Evolutionary conservation across 2,329 filamentous ascomycete genomes (phyloP).

Genomic region (Chrysoporthe deuterocubensis): DNA sequence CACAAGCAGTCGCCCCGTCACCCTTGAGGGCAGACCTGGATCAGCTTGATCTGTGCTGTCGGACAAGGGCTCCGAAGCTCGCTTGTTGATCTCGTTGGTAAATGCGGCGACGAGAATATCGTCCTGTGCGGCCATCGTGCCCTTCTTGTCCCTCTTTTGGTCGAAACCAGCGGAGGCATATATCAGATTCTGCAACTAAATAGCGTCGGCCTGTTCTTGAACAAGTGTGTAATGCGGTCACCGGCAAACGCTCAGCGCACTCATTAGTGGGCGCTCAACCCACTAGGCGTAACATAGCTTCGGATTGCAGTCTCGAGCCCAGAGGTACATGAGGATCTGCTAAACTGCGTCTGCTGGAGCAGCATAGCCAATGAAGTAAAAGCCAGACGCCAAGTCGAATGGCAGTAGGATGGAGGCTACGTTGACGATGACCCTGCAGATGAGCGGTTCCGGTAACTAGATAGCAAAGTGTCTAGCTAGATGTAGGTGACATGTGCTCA

Average conservation of each 20-base stretch:
- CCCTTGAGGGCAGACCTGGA: neutral
- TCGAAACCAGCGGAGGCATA: no score
- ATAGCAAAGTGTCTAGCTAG: conserved; percentile 41
- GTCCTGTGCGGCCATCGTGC: conserved; percentile 23
- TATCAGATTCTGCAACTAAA: no score
- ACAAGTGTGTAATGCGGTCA: no score
- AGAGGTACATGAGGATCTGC: conserved; percentile 46
- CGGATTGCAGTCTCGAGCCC: conserved; percentile 47
- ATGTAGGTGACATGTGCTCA: no score
- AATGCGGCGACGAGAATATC: conserved; percentile 32
- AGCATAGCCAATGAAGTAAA: conserved; percentile 45
- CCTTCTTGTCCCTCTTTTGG: no score
- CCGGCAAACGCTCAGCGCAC: no score
- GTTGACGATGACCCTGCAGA: conserved; percentile 36
- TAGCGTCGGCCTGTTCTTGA: no score
- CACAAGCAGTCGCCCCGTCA: no score
- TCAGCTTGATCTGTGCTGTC: conserved; percentile 19
- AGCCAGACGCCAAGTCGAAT: conserved; percentile 46
- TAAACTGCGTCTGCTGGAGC: conserved; percentile 47
- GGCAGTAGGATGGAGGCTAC: conserved; percentile 47
- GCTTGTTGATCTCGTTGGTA: conserved; percentile 3
- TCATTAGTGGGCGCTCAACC: no score
- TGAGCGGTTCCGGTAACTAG: conserved; percentile 43
- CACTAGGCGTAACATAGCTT: conserved; percentile 34
- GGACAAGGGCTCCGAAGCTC: neutral